Base-by-base conservation (phyloP, 2,329 filamentous ascomycete species). In the Cordyceps farinosa region DNA sequence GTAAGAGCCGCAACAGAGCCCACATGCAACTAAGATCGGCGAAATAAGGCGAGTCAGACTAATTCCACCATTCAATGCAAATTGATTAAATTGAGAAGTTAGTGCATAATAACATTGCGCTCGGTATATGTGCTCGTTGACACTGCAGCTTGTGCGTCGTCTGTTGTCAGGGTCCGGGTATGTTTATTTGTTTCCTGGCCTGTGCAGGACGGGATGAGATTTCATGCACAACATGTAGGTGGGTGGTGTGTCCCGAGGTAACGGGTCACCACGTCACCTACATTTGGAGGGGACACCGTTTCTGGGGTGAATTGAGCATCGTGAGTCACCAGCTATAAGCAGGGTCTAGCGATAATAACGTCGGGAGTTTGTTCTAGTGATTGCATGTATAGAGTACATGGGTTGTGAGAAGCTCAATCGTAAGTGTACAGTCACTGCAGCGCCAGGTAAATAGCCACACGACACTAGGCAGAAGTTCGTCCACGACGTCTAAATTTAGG, bases 281-380 rank as follows among this genome's bases (percentile, higher is more conserved):
- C 27, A 15, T 38, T n/a, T 34, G 29, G 47, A 30, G 55, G 45
- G 27, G 15, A 36, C 11, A 42, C 38, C 15, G 58, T 61, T 61
- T 61, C 58, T 53, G 48, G 50, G 58, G 58, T 61, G 58, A 61
- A 53, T 22, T 38, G 15, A 17, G 36, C 3, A 30, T 51, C 9
- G 58, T 61, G 58, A 61, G 58, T 61, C 58, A 61, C 47, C 34
- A 38, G 17, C 5, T 60, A 61, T 61, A 13, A 4, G 29, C 48
- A 61, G 38, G 58, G 58, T 51, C 5, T 2, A 17, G 15, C 11
- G 11, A 61, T 61, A 53, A 45, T 22, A 22, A 22, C 22, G 47
- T 59, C 56, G 47, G 58, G 51, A 45, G 5, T 52, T 22, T 52
- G 29, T 53, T 9, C 13, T 36, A 42, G 6, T 32, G 8, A 7